phyloP scores from a whole-genome alignment of 352 stramenopile species.

The Thraustochytrium striatum region DNA sequence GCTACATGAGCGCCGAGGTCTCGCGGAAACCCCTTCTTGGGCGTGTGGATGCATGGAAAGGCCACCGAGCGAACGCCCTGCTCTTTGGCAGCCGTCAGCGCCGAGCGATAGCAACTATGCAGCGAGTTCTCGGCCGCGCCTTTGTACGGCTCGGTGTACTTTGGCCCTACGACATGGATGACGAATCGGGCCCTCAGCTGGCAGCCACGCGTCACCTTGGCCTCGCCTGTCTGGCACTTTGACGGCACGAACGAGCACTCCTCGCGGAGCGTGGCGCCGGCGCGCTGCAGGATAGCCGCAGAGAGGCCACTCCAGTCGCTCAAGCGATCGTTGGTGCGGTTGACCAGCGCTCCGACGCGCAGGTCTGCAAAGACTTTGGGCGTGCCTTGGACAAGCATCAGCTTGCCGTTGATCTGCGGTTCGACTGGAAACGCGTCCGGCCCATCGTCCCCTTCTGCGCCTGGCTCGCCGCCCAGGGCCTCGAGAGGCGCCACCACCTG shows the following conservation, averaged over 20 bases:
- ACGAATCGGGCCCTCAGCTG: conserved; percentile 64
- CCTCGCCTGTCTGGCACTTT: conserved; percentile 70
- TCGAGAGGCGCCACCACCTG: too few relatives aligned
- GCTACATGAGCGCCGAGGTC: conserved; percentile 72
- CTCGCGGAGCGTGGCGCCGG: conserved; percentile 67
- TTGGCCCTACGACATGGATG: conserved; percentile 74
- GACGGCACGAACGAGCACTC: conserved; percentile 63
- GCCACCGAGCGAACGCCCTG: conserved; percentile 64
- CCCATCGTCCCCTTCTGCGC: too few relatives aligned
- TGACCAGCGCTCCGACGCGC: conserved; percentile 20
- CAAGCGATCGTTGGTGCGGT: conserved; percentile 62
- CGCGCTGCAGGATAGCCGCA: conserved; percentile 65
- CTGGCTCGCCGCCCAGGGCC: too few relatives aligned
- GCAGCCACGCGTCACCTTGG: conserved; percentile 72
- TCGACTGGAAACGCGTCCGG: not conserved
- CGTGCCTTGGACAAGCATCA: conserved; percentile 2
- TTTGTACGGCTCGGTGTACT: conserved; percentile 70
- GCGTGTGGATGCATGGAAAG: conserved; percentile 70
- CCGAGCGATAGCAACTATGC: conserved; percentile 69
- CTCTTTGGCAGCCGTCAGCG: conserved; percentile 66
- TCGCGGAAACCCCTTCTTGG: conserved; percentile 68
- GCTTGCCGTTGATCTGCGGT: not conserved
- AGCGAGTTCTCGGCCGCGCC: conserved; percentile 73
- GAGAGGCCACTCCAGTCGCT: conserved; percentile 64
- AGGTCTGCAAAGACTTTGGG: conserved; percentile 30